Conservation (phyloP, 257 asterid species). For the Fraxinus anomala region DNA sequence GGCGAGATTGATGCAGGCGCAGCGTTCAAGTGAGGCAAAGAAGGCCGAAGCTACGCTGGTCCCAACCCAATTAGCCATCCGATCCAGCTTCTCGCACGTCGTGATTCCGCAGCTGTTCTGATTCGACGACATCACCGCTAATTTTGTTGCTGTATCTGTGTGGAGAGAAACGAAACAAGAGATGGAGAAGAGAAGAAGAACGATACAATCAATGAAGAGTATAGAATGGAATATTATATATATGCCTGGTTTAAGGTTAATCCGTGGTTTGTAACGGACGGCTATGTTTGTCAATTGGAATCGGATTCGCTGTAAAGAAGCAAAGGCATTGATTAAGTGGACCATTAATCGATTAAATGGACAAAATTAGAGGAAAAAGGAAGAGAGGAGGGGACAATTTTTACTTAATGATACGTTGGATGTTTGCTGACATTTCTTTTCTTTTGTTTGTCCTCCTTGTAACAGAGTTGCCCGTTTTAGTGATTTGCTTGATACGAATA, state of each 20-base stretch:
- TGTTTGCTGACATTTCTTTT: no score
- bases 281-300: background rate
- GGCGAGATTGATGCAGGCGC: conserved; percentile 38
- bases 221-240: background rate
- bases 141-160: background rate
- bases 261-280: background rate
- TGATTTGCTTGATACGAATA: no score
- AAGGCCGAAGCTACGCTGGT: conserved; percentile 34
- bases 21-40: conserved; percentile 35
- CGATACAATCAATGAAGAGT: background rate
- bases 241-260: background rate
- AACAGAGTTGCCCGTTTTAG: no score
- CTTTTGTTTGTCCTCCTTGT: no score
- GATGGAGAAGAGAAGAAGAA: background rate
- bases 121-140: conserved; percentile 11
- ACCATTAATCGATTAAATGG: conserved; percentile 5
- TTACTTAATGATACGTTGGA: background rate
- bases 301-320: conserved; percentile 4
- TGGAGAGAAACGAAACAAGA: background rate
- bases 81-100: conserved; percentile 35
- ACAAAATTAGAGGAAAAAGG: background rate
- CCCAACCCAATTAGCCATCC: conserved; percentile 36
- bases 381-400: background rate
- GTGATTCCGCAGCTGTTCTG: conserved; percentile 21
- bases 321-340: background rate